A percentile compares a stretch with the other conserved stretches of the same genome.
Conservation (phyloP, 106 monocot genomes). For the Dendrobium chrysotoxum region DNA sequence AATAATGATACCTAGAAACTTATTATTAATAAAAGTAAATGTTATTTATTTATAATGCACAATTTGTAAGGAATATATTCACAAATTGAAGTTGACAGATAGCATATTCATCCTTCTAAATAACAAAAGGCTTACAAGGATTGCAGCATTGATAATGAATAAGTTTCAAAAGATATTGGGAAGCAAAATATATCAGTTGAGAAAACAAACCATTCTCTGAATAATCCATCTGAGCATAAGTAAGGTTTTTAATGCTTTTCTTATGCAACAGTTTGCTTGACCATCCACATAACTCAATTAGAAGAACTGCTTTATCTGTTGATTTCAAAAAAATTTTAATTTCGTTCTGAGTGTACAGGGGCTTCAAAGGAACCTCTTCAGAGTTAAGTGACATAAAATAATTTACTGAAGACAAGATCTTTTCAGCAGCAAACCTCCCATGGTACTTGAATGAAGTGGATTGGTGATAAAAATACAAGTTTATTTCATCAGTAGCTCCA, state of each 20-base stretch:
- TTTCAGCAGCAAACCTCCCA: constrained; percentile 54
- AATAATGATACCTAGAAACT: neutral
- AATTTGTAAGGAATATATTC: neutral
- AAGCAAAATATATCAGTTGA: constrained; percentile 1
- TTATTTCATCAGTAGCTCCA: constrained; percentile 60
- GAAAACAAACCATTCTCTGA: constrained; percentile 37
- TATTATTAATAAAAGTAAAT: neutral
- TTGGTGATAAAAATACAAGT: constrained; percentile 60
- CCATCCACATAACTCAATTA: constrained; percentile 96
- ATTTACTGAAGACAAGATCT: constrained; percentile 59
- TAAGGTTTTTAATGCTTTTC: constrained; percentile 18
- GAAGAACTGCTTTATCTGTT: constrained; percentile 76
- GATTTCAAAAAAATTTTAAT: constrained; percentile 55
- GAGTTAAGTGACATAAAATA: constrained; percentile 43
- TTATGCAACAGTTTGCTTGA: constrained; percentile 43
- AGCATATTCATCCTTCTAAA: neutral
- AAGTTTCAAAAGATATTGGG: neutral
- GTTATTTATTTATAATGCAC: neutral
- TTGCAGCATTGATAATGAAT: neutral
- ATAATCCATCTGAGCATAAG: constrained; percentile 4
- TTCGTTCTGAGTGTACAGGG: constrained; percentile 45
- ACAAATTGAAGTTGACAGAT: neutral
- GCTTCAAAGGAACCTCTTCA: constrained; percentile 61
- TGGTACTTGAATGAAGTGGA: constrained; percentile 57
- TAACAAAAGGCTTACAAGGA: neutral